Evolutionary conservation across 2,329 filamentous ascomycete species (phyloP).

Genomic region (Calycina marina): DNA sequence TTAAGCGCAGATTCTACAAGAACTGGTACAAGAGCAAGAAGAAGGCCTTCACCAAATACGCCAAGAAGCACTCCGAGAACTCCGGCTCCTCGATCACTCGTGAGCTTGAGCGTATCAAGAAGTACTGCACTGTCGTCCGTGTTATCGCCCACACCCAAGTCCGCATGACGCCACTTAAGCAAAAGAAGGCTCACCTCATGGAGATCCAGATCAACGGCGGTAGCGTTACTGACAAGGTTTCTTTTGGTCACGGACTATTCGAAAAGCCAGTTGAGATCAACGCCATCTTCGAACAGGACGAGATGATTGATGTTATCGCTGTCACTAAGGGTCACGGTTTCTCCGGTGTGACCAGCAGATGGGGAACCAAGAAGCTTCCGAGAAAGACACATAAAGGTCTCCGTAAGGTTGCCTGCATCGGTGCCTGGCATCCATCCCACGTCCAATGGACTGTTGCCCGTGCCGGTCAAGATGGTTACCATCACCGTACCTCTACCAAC

Average conservation of each 20-base stretch:
- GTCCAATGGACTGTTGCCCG: conserved; percentile 99
- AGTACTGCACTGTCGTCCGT: conserved; percentile 99
- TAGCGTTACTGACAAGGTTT: conserved; percentile 89
- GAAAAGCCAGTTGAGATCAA: conserved; percentile 96
- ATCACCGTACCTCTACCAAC: conserved; percentile 99
- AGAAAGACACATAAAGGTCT: conserved; percentile 99
- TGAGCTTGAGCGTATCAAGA: conserved; percentile 99
- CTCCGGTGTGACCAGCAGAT: conserved; percentile 91
- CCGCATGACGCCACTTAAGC: conserved; percentile 97
- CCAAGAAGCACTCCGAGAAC: conserved; percentile 98
- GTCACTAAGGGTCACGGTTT: conserved; percentile 99
- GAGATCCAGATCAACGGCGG: conserved; percentile 99
- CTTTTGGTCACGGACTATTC: conserved; percentile 88
- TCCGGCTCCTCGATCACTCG: conserved; percentile 81
- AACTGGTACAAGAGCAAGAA: conserved; percentile 99
- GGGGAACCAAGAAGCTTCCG: conserved; percentile 99
- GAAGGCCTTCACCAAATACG: conserved; percentile 99
- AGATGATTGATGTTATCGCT: conserved; percentile 98
- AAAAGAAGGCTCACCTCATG: conserved; percentile 99
- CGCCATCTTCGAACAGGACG: conserved; percentile 96
- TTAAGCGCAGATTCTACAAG: conserved; percentile 99
- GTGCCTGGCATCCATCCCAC: conserved; percentile 99
- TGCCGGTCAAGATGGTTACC: conserved; percentile 99
- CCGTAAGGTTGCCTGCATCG: conserved; percentile 99
- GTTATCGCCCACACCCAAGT: conserved; percentile 99